phyloP scores from a whole-genome alignment of 441 rosid genomes.

The Dalechampia spathulata region DNA sequence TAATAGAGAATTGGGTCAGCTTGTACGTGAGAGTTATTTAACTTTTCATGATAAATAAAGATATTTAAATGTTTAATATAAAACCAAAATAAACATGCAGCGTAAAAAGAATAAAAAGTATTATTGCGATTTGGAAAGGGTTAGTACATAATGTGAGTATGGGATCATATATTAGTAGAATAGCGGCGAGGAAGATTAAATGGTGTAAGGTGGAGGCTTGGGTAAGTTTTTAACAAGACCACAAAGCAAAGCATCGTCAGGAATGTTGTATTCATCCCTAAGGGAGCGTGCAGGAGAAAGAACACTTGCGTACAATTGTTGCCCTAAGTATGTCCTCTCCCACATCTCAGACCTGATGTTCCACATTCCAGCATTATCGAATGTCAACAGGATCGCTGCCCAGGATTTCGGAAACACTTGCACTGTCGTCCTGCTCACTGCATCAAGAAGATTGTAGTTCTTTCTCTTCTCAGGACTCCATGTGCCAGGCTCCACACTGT shows the following conservation, averaged over 20 bases:
- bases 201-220: constrained; percentile 49
- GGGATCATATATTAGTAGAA: no score
- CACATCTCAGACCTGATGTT: constrained; percentile 58
- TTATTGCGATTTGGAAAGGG: no score
- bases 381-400: constrained; percentile 65
- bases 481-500: constrained; percentile 51
- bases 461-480: constrained; percentile 65
- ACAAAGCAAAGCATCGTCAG: constrained; percentile 43
- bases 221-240: constrained; percentile 54
- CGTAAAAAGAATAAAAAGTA: no score
- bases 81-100: no score
- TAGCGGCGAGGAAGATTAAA: constrained; percentile 1
- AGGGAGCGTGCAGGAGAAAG: constrained; percentile 53
- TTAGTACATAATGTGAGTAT: no score
- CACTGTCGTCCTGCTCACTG: constrained; percentile 70
- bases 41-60: no score
- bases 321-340: constrained; percentile 63
- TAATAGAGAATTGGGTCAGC: no score
- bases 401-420: constrained; percentile 76
- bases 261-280: constrained; percentile 67
- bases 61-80: no score
- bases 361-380: constrained; percentile 91
- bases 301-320: constrained; percentile 55
- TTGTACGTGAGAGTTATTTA: no score
- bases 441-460: constrained; percentile 68